Evolutionary conservation across 2,329 filamentous ascomycete species (phyloP).

Genomic region (Hypomyces rosellus): DNA sequence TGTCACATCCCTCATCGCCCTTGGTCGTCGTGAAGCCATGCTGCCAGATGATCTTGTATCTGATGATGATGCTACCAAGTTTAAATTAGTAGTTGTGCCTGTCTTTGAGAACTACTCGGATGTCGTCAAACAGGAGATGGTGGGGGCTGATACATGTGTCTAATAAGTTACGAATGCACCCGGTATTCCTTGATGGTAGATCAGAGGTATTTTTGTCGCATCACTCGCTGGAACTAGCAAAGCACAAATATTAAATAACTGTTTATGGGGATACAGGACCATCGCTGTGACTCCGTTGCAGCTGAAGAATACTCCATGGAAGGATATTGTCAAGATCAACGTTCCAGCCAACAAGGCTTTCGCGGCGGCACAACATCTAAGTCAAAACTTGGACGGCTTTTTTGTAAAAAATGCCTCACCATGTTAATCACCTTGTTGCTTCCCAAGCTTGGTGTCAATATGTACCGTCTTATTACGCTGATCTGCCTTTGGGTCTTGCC

Average conservation of each 20-base stretch:
- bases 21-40: constrained; percentile 32
- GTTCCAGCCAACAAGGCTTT: no score
- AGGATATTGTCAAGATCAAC: constrained; percentile 30
- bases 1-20: constrained; percentile 35
- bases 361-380: no score
- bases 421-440: no score
- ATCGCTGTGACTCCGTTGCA: constrained; percentile 38
- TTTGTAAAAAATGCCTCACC: no score
- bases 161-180: constrained; percentile 17
- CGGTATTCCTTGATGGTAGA: constrained; percentile 28
- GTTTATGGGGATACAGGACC: constrained; percentile 20
- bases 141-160: constrained; percentile 33
- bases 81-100: constrained; percentile 32
- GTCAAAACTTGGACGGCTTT: no score
- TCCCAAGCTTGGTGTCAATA: no score
- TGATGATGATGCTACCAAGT: constrained; percentile 26
- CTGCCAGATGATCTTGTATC: constrained; percentile 18
- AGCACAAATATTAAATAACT: no score
- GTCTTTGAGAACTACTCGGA: constrained; percentile 37
- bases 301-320: constrained; percentile 22
- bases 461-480: no score
- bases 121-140: constrained; percentile 31
- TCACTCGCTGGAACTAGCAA: neutral
- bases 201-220: no score
- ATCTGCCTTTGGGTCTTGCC: no score